phyloP scores from a whole-genome alignment of 108 stramenopile genomes.

The Skeletonema costatum region DNA sequence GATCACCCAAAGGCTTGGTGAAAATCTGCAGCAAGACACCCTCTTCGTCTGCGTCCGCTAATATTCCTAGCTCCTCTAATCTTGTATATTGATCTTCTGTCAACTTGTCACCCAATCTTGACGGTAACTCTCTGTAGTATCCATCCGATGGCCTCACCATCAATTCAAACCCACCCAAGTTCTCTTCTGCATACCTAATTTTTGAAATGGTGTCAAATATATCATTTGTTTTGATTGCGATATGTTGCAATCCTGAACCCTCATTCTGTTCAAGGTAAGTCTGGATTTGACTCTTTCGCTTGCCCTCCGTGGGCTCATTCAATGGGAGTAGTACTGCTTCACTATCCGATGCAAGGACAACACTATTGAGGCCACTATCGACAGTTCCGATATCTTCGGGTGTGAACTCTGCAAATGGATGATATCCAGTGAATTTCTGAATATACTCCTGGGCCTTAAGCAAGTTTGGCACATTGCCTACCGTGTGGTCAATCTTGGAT shows the following conservation, averaged over 20 bases:
- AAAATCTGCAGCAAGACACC: conserved; percentile 88
- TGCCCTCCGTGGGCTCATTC: conserved; percentile 85
- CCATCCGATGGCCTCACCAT: conserved; percentile 71
- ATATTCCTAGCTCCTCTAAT: conserved; percentile 77
- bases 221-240: conserved; percentile 83
- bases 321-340: conserved; percentile 79
- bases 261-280: conserved; percentile 89
- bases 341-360: conserved; percentile 70
- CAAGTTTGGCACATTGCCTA: conserved; percentile 73
- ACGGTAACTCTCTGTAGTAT: conserved; percentile 73
- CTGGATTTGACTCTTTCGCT: conserved; percentile 74
- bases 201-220: conserved; percentile 75
- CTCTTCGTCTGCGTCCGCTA: conserved; percentile 88
- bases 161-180: conserved; percentile 81
- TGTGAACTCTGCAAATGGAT: conserved; percentile 88
- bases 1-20: conserved; percentile 85
- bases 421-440: conserved; percentile 67
- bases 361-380: conserved; percentile 84
- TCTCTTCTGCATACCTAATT: conserved; percentile 62
- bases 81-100: conserved; percentile 48
- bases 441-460: conserved; percentile 53
- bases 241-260: conserved; percentile 87
- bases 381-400: conserved; percentile 87
- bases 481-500: conserved; percentile 67
- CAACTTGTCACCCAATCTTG: conserved; percentile 51